A percentile compares a stretch with the other conserved stretches of the same genome.
Conservation (phyloP, 768 basidiomycete species). For the Hirschioporus abietinus region DNA sequence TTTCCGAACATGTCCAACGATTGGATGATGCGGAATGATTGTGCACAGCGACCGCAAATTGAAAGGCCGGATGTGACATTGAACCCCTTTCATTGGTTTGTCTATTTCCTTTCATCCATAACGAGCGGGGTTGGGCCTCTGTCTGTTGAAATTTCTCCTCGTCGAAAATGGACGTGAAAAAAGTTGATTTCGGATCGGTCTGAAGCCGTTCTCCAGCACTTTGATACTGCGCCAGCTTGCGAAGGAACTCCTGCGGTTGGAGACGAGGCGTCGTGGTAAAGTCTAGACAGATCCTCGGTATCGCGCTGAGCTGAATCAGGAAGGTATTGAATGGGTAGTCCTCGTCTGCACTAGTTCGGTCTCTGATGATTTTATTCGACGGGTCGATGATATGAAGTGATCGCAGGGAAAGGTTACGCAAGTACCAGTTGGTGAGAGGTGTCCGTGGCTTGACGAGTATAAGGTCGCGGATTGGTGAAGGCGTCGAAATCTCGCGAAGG, state of each 20-base stretch:
- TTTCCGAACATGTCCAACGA: background rate
- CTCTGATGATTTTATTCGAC: background rate
- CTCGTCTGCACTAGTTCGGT: too few relatives aligned
- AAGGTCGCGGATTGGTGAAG: background rate
- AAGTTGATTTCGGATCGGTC: background rate
- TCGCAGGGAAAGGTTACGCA: background rate
- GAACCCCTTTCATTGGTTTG: background rate
- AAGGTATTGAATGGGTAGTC: too few relatives aligned
- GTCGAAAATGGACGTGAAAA: background rate
- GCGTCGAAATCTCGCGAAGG: background rate
- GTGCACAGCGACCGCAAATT: background rate
- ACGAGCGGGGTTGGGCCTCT: background rate
- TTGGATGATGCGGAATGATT: background rate
- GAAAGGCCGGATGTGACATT: background rate
- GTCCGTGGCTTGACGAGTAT: background rate
- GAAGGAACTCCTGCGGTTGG: background rate
- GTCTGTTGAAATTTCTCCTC: too few relatives aligned
- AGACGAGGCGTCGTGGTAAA: background rate
- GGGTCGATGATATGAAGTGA: background rate
- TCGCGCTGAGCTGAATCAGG: background rate
- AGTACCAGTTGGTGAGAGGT: background rate
- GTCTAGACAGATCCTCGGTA: background rate
- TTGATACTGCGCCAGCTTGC: background rate
- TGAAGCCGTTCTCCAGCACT: background rate
- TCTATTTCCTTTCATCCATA: background rate